Evolutionary conservation across 1,284 basidiomycete species (phyloP).

Genomic region (Fomitopsis palustris): DNA sequence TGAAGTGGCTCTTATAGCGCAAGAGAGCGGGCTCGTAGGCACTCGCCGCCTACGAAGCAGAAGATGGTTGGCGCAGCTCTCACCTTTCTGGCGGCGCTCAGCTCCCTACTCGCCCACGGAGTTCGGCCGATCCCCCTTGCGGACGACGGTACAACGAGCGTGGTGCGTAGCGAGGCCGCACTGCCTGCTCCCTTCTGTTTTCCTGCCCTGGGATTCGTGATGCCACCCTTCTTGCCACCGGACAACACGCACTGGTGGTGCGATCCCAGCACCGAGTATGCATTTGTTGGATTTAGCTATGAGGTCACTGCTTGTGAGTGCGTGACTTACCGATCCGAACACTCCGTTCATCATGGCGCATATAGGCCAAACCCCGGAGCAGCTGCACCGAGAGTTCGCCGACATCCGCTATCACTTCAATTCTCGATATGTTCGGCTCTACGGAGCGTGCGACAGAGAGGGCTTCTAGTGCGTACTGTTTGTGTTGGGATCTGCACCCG

Average conservation of each 20-base stretch:
- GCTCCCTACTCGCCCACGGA: not conserved
- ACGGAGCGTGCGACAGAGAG: constrained; percentile 58
- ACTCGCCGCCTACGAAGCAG: not conserved
- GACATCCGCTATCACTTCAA: constrained; percentile 59
- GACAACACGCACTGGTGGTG: constrained; percentile 63
- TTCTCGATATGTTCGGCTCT: constrained; percentile 69
- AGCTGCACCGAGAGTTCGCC: constrained; percentile 56
- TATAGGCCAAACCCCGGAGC: constrained; percentile 30
- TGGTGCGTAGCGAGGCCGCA: not conserved
- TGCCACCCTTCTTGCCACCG: constrained; percentile 46
- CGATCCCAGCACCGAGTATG: constrained; percentile 55
- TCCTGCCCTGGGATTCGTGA: constrained; percentile 54
- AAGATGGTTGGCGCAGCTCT: not conserved
- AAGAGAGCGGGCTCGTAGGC: too few species aligned
- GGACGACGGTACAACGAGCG: not conserved
- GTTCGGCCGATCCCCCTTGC: not conserved
- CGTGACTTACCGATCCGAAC: not conserved
- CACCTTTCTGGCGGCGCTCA: not conserved
- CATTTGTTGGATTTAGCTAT: constrained; percentile 72
- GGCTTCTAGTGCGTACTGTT: constrained; percentile 58
- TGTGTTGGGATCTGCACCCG: not conserved
- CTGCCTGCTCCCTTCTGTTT: constrained; percentile 38
- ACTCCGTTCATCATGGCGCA: not conserved
- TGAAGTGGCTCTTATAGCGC: too few species aligned
- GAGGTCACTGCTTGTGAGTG: constrained; percentile 45